phyloP scores from a whole-genome alignment of 129 eudicot species.

The Flaveria bidentis region DNA sequence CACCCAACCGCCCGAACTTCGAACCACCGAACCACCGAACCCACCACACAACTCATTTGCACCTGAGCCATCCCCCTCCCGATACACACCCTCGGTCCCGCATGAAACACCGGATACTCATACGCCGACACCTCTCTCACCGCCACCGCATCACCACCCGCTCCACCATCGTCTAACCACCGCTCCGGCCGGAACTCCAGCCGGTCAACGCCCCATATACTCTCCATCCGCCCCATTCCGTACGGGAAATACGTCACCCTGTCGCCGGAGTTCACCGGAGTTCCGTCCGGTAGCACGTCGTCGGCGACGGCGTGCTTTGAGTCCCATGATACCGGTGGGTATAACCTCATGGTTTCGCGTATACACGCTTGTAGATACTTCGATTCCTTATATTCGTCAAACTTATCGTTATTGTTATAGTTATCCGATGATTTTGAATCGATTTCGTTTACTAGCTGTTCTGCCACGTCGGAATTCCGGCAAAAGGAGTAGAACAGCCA shows the following conservation, averaged over 20 bases:
- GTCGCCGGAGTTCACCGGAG: constrained; percentile 53
- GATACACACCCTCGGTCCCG: constrained; percentile 83
- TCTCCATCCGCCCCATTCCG: constrained; percentile 92
- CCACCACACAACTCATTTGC: constrained; percentile 80
- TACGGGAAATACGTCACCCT: constrained; percentile 82
- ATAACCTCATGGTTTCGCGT: constrained; percentile 83
- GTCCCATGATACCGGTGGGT: constrained; percentile 96
- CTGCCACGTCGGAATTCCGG: constrained; percentile 19
- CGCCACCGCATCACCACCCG: constrained; percentile 6
- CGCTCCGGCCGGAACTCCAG: constrained; percentile 70
- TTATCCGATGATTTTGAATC: not conserved
- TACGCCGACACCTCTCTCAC: constrained; percentile 49
- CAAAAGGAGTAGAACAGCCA: constrained; percentile 63
- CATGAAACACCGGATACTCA: constrained; percentile 76
- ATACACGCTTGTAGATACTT: constrained; percentile 64
- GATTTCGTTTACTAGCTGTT: constrained; percentile 13
- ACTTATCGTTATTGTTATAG: not conserved
- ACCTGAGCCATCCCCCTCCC: constrained; percentile 84
- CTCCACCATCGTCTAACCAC: constrained; percentile 43
- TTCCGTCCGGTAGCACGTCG: constrained; percentile 83
- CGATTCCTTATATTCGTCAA: constrained; percentile 48
- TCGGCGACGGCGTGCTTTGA: constrained; percentile 64
- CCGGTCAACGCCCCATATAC: constrained; percentile 78
- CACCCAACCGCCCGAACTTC: constrained; percentile 43
- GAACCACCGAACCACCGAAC: constrained; percentile 52